Conservation (phyloP, 2,329 filamentous ascomycete species). For the Ophiosphaerella narmari region DNA sequence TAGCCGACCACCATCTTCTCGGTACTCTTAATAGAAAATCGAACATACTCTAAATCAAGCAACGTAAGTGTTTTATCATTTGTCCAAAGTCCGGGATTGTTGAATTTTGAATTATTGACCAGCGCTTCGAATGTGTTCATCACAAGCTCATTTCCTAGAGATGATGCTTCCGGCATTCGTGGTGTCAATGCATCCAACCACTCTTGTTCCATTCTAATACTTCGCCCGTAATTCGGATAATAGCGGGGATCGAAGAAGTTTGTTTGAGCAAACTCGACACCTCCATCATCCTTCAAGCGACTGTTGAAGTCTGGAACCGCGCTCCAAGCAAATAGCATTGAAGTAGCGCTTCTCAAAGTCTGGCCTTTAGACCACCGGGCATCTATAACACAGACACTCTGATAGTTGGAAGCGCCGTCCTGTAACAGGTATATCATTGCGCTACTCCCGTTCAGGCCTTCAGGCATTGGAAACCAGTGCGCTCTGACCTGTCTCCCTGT, state of each 20-base stretch:
- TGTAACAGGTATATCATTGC: not conserved
- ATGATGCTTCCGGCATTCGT: conserved; percentile 1
- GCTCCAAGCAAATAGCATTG: not conserved
- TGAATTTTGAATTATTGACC: not conserved
- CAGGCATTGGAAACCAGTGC: not conserved
- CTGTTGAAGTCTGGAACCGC: not conserved
- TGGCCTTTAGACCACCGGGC: conserved; percentile 3
- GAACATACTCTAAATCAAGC: not conserved
- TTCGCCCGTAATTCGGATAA: not conserved
- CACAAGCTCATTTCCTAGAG: not conserved
- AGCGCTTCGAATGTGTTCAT: conserved; percentile 5
- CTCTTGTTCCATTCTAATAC: not conserved
- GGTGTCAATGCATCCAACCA: conserved; percentile 1
- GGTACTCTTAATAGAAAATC: no score
- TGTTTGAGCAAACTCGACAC: not conserved
- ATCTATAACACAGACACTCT: not conserved
- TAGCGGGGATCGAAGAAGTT: not conserved
- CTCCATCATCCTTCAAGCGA: no score
- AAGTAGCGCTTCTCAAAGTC: not conserved
- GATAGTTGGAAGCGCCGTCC: not conserved
- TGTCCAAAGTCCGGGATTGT: not conserved
- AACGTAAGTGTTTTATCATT: not conserved
- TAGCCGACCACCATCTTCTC: not conserved
- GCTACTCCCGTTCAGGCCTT: not conserved
- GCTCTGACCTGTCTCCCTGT: no score